These are phyloP conservation scores for Lyophyllum shimeji DNA, from an alignment of 768 basidiomycete species.

Conservation along the genomic window DNA sequence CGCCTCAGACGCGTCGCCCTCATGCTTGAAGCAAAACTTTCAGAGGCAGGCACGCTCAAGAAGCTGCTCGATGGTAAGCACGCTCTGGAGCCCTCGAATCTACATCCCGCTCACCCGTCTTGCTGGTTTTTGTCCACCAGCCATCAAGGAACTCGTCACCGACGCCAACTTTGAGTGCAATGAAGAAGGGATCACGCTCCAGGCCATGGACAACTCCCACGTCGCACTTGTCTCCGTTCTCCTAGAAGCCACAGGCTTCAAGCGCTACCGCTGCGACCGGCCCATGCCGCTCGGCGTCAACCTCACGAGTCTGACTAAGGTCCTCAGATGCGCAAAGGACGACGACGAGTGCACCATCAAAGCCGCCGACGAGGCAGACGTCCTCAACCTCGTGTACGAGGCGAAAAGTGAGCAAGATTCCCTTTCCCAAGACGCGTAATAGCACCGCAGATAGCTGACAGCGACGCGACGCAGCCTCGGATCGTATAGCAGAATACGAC, in stretches of 20 bases:
- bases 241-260: conserved; percentile 78
- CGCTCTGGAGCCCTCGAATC: not conserved
- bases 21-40: conserved; percentile 92
- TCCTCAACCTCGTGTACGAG: conserved; percentile 87
- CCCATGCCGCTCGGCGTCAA: conserved; percentile 92
- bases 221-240: conserved; percentile 94
- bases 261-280: conserved; percentile 89
- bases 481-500: conserved; percentile 96
- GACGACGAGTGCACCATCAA: conserved; percentile 91
- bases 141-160: conserved; percentile 95
- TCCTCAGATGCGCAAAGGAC: conserved; percentile 96
- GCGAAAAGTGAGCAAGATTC: conserved; percentile 67
- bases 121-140: too few species aligned
- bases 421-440: conserved; percentile 2
- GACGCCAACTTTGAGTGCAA: conserved; percentile 98
- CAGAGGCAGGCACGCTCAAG: conserved; percentile 86
- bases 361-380: conserved; percentile 87
- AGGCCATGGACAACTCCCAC: conserved; percentile 99
- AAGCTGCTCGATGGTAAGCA: conserved; percentile 87
- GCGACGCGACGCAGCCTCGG: conserved; percentile 57
- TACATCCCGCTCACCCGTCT: conserved; percentile 8
- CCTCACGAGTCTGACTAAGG: conserved; percentile 86
- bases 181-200: conserved; percentile 91
- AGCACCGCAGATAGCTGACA: conserved; percentile 6
- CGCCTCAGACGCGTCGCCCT: conserved; percentile 24